Conservation (phyloP, 805 yeast species). For the Barnettozyma sp. region DNA sequence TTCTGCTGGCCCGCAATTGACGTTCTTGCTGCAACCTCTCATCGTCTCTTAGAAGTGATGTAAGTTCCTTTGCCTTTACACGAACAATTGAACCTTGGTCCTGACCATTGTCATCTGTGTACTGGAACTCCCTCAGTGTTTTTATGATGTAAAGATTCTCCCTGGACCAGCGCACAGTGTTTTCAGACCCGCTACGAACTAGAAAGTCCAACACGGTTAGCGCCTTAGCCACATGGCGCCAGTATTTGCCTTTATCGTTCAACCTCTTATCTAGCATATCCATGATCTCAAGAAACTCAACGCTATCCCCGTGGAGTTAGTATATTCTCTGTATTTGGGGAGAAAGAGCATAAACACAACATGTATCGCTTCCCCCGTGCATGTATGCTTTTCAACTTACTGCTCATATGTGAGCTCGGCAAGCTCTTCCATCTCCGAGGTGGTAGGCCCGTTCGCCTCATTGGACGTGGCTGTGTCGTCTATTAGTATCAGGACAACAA, state of each 20-base stretch:
- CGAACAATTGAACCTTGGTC: constrained; percentile 89
- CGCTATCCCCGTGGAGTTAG: constrained; percentile 24
- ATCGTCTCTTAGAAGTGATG: constrained; percentile 71
- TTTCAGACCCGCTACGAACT: constrained; percentile 79
- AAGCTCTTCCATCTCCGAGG: constrained; percentile 75
- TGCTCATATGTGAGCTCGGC: constrained; percentile 62
- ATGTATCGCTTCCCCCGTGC: too few species aligned
- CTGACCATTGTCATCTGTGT: constrained; percentile 63
- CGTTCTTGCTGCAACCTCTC: constrained; percentile 74
- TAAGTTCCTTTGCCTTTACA: constrained; percentile 84
- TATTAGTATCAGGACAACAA: too few species aligned
- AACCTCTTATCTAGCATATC: constrained; percentile 88
- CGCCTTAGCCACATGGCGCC: constrained; percentile 94
- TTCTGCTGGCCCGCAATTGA: constrained; percentile 33
- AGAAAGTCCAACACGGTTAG: constrained; percentile 83
- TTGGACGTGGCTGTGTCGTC: constrained; percentile 63
- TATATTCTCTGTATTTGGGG: not conserved
- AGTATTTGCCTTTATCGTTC: constrained; percentile 93
- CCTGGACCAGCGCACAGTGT: constrained; percentile 86
- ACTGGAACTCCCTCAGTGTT: constrained; percentile 85
- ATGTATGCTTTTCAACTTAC: constrained; percentile 22
- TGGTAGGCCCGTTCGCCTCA: constrained; percentile 78
- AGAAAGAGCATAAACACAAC: too few species aligned
- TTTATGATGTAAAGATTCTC: constrained; percentile 84
- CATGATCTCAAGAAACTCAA: constrained; percentile 83